Conservation (phyloP, 805 yeast genomes). For the Saccharomycopsis microspora region DNA sequence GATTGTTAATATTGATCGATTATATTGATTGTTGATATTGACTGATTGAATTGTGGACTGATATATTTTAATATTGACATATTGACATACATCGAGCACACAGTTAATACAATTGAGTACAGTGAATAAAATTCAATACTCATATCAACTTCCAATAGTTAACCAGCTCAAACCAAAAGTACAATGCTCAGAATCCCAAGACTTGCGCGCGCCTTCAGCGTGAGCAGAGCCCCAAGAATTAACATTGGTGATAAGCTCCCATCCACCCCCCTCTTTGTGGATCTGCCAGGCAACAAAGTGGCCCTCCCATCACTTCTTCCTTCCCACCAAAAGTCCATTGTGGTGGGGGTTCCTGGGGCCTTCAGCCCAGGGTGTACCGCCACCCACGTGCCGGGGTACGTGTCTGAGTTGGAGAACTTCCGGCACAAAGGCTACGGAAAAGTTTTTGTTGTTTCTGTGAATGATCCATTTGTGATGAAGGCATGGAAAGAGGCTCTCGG, state of each 20-base stretch:
- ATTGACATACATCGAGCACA: too few relatives aligned
- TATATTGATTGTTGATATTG: too few relatives aligned
- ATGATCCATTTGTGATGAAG: constrained; percentile 75
- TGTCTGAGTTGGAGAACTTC: constrained; percentile 39
- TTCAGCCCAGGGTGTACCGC: constrained; percentile 73
- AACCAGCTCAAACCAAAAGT: background rate
- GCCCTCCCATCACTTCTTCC: constrained; percentile 27
- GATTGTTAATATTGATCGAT: too few relatives aligned
- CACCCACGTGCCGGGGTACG: constrained; percentile 63
- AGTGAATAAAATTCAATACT: background rate
- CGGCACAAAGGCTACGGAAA: constrained; percentile 53
- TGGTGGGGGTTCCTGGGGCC: constrained; percentile 66
- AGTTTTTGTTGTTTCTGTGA: constrained; percentile 64
- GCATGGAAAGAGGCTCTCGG: constrained; percentile 58
- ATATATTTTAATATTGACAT: too few relatives aligned
- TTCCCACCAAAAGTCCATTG: constrained; percentile 29
- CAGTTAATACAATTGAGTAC: background rate
- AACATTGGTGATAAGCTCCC: constrained; percentile 56
- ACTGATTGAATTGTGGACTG: too few relatives aligned
- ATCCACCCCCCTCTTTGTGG: constrained; percentile 29
- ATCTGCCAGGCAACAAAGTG: constrained; percentile 10
- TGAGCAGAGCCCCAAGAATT: constrained; percentile 18
- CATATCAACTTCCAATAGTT: background rate
- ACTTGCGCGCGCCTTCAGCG: constrained; percentile 1
- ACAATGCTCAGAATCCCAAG: background rate